Evolutionary conservation across 2,329 filamentous ascomycete genomes (phyloP).

Genomic region (Parastagonospora nodorum): DNA sequence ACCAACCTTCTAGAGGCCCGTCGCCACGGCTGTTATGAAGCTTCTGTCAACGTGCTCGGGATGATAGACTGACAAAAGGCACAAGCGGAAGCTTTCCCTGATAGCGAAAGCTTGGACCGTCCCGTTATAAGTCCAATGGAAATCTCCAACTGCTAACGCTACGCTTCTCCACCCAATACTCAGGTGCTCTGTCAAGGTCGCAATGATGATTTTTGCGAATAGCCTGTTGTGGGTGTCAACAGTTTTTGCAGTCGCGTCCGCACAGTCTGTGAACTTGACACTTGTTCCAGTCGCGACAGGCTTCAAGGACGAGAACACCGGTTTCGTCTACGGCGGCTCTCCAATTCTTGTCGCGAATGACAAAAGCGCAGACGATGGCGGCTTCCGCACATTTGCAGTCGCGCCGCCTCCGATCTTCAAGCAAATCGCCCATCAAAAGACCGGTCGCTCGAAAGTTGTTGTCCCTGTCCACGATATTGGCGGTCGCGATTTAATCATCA

Average conservation of each 20-base stretch:
- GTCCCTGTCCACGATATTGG: conserved; percentile 29
- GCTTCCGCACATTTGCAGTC: conserved; percentile 26
- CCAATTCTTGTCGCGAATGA: conserved; percentile 33
- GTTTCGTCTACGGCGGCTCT: conserved; percentile 26
- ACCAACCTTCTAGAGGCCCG: not conserved
- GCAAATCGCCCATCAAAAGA: conserved; percentile 23
- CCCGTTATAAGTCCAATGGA: not conserved
- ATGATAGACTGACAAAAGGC: not conserved
- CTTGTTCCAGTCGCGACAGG: conserved; percentile 26
- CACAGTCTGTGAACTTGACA: conserved; percentile 18
- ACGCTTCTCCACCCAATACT: not conserved
- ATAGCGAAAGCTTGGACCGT: too few species aligned
- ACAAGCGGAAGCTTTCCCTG: too few species aligned
- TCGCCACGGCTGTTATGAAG: not conserved
- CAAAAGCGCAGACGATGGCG: conserved; percentile 35
- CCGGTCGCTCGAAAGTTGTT: conserved; percentile 35
- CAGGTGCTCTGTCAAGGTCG: not conserved
- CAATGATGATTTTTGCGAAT: not conserved
- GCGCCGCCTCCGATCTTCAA: conserved; percentile 10
- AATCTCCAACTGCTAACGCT: not conserved
- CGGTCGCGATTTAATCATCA: conserved; percentile 31
- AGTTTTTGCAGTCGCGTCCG: not conserved
- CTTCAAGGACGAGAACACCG: conserved; percentile 36
- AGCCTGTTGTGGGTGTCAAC: not conserved
- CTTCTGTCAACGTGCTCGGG: not conserved